These are phyloP conservation scores for Suhomyces choctaworum DNA, from an alignment of 1,139 yeast species.

Conservation along the genomic window DNA sequence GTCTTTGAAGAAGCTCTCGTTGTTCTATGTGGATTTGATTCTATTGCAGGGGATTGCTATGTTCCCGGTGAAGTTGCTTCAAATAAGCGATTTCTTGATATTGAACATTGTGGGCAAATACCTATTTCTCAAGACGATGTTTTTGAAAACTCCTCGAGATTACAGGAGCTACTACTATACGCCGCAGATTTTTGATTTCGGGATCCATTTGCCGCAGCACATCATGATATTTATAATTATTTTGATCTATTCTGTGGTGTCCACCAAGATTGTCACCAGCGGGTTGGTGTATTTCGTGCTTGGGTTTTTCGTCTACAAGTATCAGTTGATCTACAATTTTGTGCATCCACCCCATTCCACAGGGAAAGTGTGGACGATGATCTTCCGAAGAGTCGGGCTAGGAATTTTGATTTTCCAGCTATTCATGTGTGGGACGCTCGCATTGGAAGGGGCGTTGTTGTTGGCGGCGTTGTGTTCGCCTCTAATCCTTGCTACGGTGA, in stretches of 20 bases:
- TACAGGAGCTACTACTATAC: constrained; percentile 49
- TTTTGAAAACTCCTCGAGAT: constrained; percentile 58
- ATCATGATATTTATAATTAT: constrained; percentile 61
- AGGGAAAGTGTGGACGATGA: constrained; percentile 70
- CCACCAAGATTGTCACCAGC: constrained; percentile 64
- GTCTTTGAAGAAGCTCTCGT: constrained; percentile 65
- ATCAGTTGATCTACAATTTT: constrained; percentile 64
- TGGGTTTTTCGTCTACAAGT: constrained; percentile 66
- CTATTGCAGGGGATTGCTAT: constrained; percentile 82
- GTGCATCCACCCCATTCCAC: constrained; percentile 73
- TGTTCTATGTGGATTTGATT: constrained; percentile 80
- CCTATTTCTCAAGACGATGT: constrained; percentile 51
- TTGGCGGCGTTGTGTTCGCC: constrained; percentile 56
- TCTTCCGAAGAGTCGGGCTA: constrained; percentile 56
- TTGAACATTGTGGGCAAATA: constrained; percentile 54
- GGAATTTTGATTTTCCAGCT: constrained; percentile 62
- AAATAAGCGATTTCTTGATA: constrained; percentile 60
- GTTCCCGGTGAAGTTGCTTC: constrained; percentile 72
- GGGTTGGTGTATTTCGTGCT: constrained; percentile 62
- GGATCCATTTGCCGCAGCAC: constrained; percentile 66
- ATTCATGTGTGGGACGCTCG: constrained; percentile 70
- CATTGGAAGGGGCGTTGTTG: constrained; percentile 59
- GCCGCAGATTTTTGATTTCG: constrained; percentile 67
- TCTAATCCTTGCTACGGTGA: constrained; percentile 48
- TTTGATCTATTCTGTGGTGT: constrained; percentile 61